Percentiles rank a stretch among this genome's conserved stretches.
These are phyloP conservation scores for Candida orba DNA, from an alignment of 805 yeast species.

Conservation along the genomic window DNA sequence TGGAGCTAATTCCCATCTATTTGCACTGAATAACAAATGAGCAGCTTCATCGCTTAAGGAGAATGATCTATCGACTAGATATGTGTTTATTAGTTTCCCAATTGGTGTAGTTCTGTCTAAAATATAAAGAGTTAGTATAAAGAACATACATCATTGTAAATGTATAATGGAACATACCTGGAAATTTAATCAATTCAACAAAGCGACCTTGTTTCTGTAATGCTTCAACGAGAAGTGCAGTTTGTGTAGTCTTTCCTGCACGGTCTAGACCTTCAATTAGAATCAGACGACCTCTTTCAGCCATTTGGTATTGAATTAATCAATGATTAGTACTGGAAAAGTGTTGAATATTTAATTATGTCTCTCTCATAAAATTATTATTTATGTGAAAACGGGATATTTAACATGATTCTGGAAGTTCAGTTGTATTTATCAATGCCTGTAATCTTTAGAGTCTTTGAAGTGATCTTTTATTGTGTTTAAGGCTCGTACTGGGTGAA, in stretches of 20 bases:
- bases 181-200: slow-evolving; percentile 64
- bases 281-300: slow-evolving; percentile 60
- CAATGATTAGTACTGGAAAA: not conserved
- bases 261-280: slow-evolving; percentile 91
- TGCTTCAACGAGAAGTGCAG: slow-evolving; percentile 31
- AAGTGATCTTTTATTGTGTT: no score
- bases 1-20: slow-evolving; percentile 79
- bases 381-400: no score
- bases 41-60: slow-evolving; percentile 68
- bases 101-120: slow-evolving; percentile 69
- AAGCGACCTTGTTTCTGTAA: slow-evolving; percentile 26
- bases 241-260: slow-evolving; percentile 91
- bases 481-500: no score
- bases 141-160: not conserved
- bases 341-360: not conserved
- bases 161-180: slow-evolving; percentile 28
- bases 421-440: no score
- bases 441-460: no score
- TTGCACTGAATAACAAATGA: slow-evolving; percentile 85
- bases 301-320: slow-evolving; percentile 5
- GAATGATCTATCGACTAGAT: slow-evolving; percentile 46
- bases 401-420: no score
- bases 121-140: not conserved
- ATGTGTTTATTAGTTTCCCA: slow-evolving; percentile 71
- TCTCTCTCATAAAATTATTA: no score